These are phyloP conservation scores for Kodamaea restingae DNA, from an alignment of 805 yeast species.

Conservation along the genomic window DNA sequence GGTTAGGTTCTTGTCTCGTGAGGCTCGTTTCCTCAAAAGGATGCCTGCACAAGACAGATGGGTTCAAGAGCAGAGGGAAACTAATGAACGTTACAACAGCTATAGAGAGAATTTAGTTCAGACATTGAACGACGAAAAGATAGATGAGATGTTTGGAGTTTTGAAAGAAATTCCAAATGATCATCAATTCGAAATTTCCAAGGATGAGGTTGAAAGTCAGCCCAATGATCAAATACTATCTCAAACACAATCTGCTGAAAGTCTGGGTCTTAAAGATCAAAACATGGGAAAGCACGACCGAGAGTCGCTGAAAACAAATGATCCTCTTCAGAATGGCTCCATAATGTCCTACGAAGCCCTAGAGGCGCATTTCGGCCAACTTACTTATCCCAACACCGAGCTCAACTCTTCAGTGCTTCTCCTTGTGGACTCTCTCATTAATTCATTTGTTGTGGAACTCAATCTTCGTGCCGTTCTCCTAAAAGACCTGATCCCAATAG, in stretches of 20 bases:
- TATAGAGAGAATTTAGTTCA: conserved; percentile 13
- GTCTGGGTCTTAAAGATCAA: no score
- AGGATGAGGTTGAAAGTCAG: no score
- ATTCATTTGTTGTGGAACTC: conserved; percentile 20
- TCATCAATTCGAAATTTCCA: no score
- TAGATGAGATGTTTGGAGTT: conserved; percentile 12
- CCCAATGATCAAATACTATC: no score
- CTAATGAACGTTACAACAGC: conserved; percentile 12
- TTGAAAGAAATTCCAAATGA: no score
- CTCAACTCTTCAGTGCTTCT: conserved; percentile 15
- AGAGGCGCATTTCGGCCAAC: not conserved
- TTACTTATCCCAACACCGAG: conserved; percentile 9
- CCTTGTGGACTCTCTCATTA: conserved; percentile 15
- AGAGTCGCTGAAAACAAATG: no score
- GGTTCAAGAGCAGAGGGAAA: conserved; percentile 6
- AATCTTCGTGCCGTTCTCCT: conserved; percentile 20
- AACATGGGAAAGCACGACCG: no score
- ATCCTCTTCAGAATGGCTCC: not conserved
- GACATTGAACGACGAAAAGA: conserved; percentile 10
- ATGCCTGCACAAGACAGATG: conserved; percentile 2
- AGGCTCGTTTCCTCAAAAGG: conserved; percentile 6
- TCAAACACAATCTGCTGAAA: no score
- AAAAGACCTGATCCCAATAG: not conserved
- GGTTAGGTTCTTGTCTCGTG: not conserved
- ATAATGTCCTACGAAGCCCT: conserved; percentile 3